Evolutionary conservation across 768 basidiomycete genomes (phyloP).

Genomic region (Podaxis mareebaensis): DNA sequence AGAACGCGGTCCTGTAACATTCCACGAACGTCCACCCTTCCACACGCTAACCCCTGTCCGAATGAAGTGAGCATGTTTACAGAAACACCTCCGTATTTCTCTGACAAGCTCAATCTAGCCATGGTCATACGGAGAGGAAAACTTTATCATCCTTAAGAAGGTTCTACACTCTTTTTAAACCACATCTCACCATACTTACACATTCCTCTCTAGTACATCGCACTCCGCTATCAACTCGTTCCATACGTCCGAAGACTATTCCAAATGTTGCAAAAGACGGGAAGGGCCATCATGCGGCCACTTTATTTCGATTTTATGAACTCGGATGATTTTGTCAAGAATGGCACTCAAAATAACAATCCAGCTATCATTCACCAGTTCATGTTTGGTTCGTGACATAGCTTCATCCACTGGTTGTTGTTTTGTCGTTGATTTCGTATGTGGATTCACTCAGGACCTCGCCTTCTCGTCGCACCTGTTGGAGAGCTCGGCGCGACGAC

Average conservation of each 20-base stretch:
- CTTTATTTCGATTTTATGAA: slow-evolving; percentile 34
- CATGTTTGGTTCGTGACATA: slow-evolving; percentile 31
- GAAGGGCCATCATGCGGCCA: slow-evolving; percentile 32
- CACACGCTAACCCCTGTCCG: slow-evolving; percentile 33
- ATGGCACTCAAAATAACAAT: slow-evolving; percentile 29
- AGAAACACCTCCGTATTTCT: not conserved
- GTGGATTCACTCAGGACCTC: slow-evolving; percentile 23
- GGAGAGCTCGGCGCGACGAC: slow-evolving; percentile 27
- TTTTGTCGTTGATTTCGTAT: not conserved
- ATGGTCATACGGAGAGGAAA: slow-evolving; percentile 38
- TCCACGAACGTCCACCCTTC: slow-evolving; percentile 21
- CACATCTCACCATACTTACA: not conserved
- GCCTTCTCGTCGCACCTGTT: slow-evolving; percentile 34
- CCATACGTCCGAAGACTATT: slow-evolving; percentile 34
- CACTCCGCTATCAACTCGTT: slow-evolving; percentile 35
- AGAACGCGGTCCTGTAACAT: slow-evolving; percentile 32
- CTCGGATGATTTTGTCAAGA: slow-evolving; percentile 27
- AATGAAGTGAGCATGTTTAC: slow-evolving; percentile 28
- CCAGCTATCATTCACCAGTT: slow-evolving; percentile 32
- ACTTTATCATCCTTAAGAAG: slow-evolving; percentile 36
- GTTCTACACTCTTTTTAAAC: slow-evolving; percentile 13
- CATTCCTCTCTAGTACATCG: slow-evolving; percentile 30
- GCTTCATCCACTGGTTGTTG: not conserved
- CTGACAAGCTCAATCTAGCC: slow-evolving; percentile 22
- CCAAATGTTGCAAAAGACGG: slow-evolving; percentile 30